These are phyloP conservation scores for Chaetomiaceae sp. DNA, from an alignment of 2,329 filamentous ascomycete genomes.

Conservation along the genomic window DNA sequence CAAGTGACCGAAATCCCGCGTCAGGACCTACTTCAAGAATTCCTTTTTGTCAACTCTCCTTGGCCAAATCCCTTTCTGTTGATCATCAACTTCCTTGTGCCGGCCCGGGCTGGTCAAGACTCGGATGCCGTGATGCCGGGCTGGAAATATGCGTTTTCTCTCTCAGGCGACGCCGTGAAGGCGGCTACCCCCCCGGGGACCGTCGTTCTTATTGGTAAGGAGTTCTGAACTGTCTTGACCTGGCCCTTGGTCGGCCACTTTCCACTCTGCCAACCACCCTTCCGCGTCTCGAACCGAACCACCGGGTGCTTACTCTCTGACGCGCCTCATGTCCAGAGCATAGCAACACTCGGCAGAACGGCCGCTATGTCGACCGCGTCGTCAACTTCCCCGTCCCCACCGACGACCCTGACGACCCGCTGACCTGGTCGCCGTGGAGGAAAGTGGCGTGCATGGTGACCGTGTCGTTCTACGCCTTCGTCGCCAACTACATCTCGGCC, in stretches of 20 bases:
- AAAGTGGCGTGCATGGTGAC: constrained; percentile 29
- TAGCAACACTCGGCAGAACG: constrained; percentile 1
- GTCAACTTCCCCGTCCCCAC: constrained; percentile 26
- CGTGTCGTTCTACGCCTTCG: constrained; percentile 32
- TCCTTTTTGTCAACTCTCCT: too few species aligned
- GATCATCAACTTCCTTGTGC: background rate
- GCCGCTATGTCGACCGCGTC: constrained; percentile 16
- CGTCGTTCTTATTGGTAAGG: constrained; percentile 20
- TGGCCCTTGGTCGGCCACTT: background rate
- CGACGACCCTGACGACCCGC: constrained; percentile 33
- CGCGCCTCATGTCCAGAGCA: too few species aligned
- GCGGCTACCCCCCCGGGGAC: constrained; percentile 24
- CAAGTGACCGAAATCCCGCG: too few species aligned
- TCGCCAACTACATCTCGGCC: constrained; percentile 32
- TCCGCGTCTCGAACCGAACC: too few species aligned
- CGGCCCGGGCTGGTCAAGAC: background rate
- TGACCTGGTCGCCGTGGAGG: constrained; percentile 33
- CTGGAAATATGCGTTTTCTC: constrained; percentile 24
- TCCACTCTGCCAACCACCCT: too few species aligned
- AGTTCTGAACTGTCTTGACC: background rate
- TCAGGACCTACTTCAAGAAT: too few species aligned
- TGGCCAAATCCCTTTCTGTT: too few species aligned
- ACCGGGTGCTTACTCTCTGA: too few species aligned
- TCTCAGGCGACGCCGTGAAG: constrained; percentile 20
- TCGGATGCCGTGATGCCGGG: constrained; percentile 19